phyloP scores from a whole-genome alignment of 2,329 filamentous ascomycete genomes.

The Dactylellina sp. region DNA sequence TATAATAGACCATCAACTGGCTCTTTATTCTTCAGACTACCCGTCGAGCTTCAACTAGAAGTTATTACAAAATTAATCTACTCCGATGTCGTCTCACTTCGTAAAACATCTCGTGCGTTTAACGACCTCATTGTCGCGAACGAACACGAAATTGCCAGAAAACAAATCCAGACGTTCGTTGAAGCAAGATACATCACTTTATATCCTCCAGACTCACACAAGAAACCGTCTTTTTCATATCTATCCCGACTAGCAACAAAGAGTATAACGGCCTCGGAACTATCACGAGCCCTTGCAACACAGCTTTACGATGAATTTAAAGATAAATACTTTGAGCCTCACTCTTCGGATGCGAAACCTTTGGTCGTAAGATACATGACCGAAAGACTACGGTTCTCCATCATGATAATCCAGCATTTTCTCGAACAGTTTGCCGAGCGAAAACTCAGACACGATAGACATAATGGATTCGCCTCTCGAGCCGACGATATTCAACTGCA shows the following conservation, averaged over 20 bases:
- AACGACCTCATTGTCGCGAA: conserved; percentile 38
- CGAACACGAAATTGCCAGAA: conserved; percentile 47
- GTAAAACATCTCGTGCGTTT: conserved; percentile 45
- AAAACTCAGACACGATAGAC: conserved; percentile 38
- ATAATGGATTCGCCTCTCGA: conserved; percentile 37
- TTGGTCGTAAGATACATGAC: conserved; percentile 51
- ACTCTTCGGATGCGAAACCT: conserved; percentile 25
- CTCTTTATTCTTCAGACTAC: conserved; percentile 40
- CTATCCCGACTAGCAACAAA: conserved; percentile 52
- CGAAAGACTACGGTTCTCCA: conserved; percentile 47
- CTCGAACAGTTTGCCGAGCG: conserved; percentile 53
- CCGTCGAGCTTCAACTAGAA: conserved; percentile 50
- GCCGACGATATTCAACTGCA: conserved; percentile 50
- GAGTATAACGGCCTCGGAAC: conserved; percentile 51
- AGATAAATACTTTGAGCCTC: conserved; percentile 53
- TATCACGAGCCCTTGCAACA: conserved; percentile 38
- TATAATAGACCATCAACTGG: conserved; percentile 25
- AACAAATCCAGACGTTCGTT: conserved; percentile 37
- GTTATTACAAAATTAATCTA: conserved; percentile 52
- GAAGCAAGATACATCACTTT: conserved; percentile 49
- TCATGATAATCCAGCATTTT: conserved; percentile 54
- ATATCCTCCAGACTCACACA: conserved; percentile 35
- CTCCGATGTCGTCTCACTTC: conserved; percentile 48
- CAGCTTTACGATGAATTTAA: conserved; percentile 52
- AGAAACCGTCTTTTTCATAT: conserved; percentile 43